Evolutionary conservation across 257 asterid species (phyloP).

Genomic region (Eucommia ulmoides): DNA sequence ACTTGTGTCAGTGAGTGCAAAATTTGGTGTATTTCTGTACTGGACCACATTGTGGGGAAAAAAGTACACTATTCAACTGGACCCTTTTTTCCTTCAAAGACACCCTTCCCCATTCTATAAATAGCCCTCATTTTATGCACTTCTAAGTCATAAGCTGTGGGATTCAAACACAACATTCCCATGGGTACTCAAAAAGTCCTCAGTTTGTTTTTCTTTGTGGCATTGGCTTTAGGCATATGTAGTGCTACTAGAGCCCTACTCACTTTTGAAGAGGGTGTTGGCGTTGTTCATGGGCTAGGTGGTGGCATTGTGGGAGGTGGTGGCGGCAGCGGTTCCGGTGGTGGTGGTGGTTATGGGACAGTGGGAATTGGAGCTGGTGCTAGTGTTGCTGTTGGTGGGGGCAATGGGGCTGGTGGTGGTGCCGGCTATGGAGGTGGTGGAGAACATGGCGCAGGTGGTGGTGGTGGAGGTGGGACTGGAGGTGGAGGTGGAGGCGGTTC

Average conservation of each 20-base stretch:
- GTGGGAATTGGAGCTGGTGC: slow-evolving; percentile 5
- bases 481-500: slow-evolving; percentile 6
- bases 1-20: neutral
- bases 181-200: slow-evolving; percentile 15
- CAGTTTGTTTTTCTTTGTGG: slow-evolving; percentile 13
- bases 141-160: neutral
- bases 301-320: slow-evolving; percentile 17
- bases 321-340: slow-evolving; percentile 15
- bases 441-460: slow-evolving; percentile 7
- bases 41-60: neutral
- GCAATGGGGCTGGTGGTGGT: slow-evolving; percentile 12
- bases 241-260: slow-evolving; percentile 22
- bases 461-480: slow-evolving; percentile 8
- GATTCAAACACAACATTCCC: neutral
- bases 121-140: slow-evolving; percentile 11
- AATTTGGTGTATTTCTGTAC: neutral
- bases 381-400: neutral
- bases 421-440: slow-evolving; percentile 10
- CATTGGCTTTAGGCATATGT: slow-evolving; percentile 15
- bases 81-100: neutral
- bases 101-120: slow-evolving; percentile 10
- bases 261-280: slow-evolving; percentile 21
- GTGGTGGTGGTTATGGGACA: slow-evolving; percentile 8
- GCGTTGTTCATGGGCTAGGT: slow-evolving; percentile 9
- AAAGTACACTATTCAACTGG: neutral